Evolutionary conservation across 352 stramenopile species (phyloP).

Genomic region (Pythium scleroteichum): DNA sequence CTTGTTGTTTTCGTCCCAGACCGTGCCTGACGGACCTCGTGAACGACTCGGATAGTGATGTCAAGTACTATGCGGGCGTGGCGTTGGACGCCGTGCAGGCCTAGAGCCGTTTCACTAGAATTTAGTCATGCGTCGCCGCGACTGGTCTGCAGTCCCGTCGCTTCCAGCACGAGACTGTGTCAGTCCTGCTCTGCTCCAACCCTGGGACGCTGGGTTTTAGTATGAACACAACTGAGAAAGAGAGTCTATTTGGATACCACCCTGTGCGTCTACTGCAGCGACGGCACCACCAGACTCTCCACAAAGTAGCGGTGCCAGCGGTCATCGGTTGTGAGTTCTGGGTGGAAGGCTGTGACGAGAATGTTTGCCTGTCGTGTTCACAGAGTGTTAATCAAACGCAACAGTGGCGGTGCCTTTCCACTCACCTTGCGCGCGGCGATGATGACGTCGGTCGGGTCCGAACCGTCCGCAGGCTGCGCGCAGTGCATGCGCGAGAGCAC

Average conservation of each 20-base stretch:
- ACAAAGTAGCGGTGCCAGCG: conserved; percentile 96
- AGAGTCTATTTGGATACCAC: conserved; percentile 33
- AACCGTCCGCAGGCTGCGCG: conserved; percentile 69
- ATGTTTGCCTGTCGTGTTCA: conserved; percentile 74
- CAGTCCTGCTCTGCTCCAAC: too few relatives aligned
- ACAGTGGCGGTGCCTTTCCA: too few relatives aligned
- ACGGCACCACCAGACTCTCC: conserved; percentile 58
- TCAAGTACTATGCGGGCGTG: conserved; percentile 88
- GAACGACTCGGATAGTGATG: conserved; percentile 79
- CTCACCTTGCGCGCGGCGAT: conserved; percentile 73
- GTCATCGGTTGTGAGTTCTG: conserved; percentile 93
- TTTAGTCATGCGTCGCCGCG: conserved; percentile 25
- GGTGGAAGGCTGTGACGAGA: conserved; percentile 95
- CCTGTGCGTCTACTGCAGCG: conserved; percentile 35
- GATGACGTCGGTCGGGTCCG: conserved; percentile 79
- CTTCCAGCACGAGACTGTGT: background rate
- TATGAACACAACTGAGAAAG: conserved; percentile 27
- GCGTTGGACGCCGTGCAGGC: conserved; percentile 74
- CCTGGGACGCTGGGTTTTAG: conserved; percentile 12
- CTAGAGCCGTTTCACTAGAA: conserved; percentile 35
- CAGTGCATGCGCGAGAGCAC: conserved; percentile 89
- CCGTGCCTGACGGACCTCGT: conserved; percentile 74
- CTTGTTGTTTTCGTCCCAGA: conserved; percentile 28
- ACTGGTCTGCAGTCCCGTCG: background rate
- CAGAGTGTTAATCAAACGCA: conserved; percentile 14